Evolutionary conservation across 768 basidiomycete species (phyloP).

Genomic region (Zangia roseola): DNA sequence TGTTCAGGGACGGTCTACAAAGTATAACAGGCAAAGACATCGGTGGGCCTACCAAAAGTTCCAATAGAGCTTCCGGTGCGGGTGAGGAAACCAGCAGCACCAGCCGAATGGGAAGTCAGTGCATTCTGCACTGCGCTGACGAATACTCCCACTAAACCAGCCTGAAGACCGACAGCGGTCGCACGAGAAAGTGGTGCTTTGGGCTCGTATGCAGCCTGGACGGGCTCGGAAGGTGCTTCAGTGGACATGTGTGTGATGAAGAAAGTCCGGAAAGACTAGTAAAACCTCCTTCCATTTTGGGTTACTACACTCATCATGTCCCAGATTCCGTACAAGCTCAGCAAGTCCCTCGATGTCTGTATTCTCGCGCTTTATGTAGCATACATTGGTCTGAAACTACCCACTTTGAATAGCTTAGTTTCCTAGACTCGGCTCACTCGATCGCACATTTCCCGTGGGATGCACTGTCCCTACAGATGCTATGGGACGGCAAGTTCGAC

Average conservation of each 20-base stretch:
- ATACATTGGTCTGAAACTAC: slow-evolving; percentile 9
- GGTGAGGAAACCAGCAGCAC: slow-evolving; percentile 84
- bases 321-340: slow-evolving; percentile 41
- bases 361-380: slow-evolving; percentile 6
- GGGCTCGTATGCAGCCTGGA: slow-evolving; percentile 39
- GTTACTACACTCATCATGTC: not conserved
- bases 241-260: slow-evolving; percentile 21
- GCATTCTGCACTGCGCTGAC: slow-evolving; percentile 80
- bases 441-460: slow-evolving; percentile 48
- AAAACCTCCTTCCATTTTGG: slow-evolving; percentile 23
- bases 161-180: slow-evolving; percentile 58
- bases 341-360: slow-evolving; percentile 46
- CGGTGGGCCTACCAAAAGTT: slow-evolving; percentile 70
- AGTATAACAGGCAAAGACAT: not conserved
- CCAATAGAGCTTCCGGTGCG: slow-evolving; percentile 88
- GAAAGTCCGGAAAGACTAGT: slow-evolving; percentile 5
- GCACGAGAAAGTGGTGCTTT: slow-evolving; percentile 58
- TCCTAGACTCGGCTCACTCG: slow-evolving; percentile 31
- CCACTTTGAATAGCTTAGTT: slow-evolving; percentile 29
- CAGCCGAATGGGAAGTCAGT: slow-evolving; percentile 69
- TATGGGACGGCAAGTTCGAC: slow-evolving; percentile 37
- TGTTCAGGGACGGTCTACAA: slow-evolving; percentile 31
- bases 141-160: slow-evolving; percentile 63
- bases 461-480: slow-evolving; percentile 35
- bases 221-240: slow-evolving; percentile 13